Evolutionary conservation across 768 basidiomycete species (phyloP).

Genomic region (Boletus patriciae): DNA sequence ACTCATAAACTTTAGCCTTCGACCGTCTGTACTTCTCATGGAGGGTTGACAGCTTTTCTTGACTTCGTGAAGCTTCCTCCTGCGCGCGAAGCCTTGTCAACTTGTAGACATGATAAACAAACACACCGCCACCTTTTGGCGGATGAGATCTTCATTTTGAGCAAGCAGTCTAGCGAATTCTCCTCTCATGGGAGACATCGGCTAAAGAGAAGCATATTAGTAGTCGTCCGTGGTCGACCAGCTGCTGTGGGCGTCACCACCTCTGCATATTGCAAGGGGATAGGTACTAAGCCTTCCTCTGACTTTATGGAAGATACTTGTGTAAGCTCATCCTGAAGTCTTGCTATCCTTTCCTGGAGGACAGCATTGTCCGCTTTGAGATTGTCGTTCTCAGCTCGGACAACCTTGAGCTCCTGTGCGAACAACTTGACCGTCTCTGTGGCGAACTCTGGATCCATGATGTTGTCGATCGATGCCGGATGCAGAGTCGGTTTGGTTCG

Average conservation of each 20-base stretch:
- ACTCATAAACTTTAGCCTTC: constrained; percentile 19
- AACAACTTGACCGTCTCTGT: constrained; percentile 27
- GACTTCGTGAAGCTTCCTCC: constrained; percentile 11
- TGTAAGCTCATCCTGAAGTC: constrained; percentile 13
- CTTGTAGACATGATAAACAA: neutral
- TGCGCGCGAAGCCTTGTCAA: constrained; percentile 4
- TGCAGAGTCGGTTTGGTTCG: neutral
- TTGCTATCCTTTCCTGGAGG: constrained; percentile 15
- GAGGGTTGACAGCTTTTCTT: constrained; percentile 9
- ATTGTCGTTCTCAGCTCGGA: constrained; percentile 18
- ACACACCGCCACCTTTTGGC: constrained; percentile 11
- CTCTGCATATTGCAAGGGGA: constrained; percentile 5
- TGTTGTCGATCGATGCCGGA: constrained; percentile 15
- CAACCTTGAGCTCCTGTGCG: constrained; percentile 25
- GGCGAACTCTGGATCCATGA: constrained; percentile 28
- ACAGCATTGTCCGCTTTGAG: constrained; percentile 22
- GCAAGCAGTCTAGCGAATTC: constrained; percentile 18
- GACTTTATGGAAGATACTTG: constrained; percentile 16
- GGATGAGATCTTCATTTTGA: constrained; percentile 15
- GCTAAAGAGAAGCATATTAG: constrained; percentile 13
- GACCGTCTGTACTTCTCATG: constrained; percentile 22
- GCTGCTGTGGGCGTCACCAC: neutral
- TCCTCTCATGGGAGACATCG: constrained; percentile 1
- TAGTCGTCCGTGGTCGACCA: neutral
- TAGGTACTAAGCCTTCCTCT: constrained; percentile 10